A percentile compares a stretch with the other conserved stretches of the same genome.
Evolutionary conservation across 139 green algal genomes (phyloP).

Genomic region (Pseudopediastrum boryanum): DNA sequence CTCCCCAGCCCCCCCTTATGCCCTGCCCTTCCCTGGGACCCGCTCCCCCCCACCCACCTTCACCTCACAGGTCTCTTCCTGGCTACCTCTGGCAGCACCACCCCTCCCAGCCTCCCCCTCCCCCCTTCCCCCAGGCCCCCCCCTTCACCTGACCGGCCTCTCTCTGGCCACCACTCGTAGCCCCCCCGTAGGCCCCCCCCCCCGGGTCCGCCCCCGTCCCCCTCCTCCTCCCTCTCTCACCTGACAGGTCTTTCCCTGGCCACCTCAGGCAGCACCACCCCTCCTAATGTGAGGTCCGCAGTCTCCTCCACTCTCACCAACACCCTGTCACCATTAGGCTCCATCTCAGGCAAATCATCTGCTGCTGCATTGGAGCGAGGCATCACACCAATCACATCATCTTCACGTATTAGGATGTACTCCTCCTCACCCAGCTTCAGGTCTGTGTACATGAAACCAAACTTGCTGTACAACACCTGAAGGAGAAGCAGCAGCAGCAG

Average conservation of each 20-base stretch:
- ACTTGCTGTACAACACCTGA: slow-evolving; percentile 94
- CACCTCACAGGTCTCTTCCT: slow-evolving; percentile 48
- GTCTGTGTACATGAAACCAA: slow-evolving; percentile 92
- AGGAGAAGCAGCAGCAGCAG: too few species aligned
- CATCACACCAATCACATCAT: slow-evolving; percentile 85
- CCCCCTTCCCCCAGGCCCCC: too few species aligned
- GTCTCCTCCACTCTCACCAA: slow-evolving; percentile 79
- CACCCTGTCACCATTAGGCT: slow-evolving; percentile 86
- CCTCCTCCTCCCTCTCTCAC: background rate
- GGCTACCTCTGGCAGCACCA: too few species aligned
- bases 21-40: too few species aligned
- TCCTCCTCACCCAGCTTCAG: slow-evolving; percentile 71
- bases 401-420: slow-evolving; percentile 89
- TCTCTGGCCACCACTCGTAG: too few species aligned
- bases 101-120: too few species aligned
- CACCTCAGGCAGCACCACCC: slow-evolving; percentile 89
- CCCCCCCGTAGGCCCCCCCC: too few species aligned
- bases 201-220: too few species aligned
- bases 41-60: background rate
- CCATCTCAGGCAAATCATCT: slow-evolving; percentile 87
- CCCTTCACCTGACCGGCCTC: too few species aligned
- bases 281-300: slow-evolving; percentile 81
- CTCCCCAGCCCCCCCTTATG: too few species aligned
- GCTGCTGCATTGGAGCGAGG: slow-evolving; percentile 61
- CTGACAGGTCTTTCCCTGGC: slow-evolving; percentile 87